Percentiles rank a stretch among this genome's conserved stretches.
Conservation (phyloP, 352 stramenopile species). For the Peronospora tabacina region DNA sequence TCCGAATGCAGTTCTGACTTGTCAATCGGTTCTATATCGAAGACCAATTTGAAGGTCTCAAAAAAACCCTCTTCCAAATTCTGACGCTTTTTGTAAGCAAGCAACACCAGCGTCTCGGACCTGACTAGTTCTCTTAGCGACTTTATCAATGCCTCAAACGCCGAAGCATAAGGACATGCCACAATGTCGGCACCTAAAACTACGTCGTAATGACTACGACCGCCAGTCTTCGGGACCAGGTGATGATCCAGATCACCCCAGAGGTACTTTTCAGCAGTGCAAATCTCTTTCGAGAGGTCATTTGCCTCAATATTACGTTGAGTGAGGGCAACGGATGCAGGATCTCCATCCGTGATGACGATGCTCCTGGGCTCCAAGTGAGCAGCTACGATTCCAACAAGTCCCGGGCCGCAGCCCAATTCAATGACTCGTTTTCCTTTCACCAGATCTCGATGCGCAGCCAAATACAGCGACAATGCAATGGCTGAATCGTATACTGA, state of each 20-base stretch:
- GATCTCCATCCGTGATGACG: constrained; percentile 66
- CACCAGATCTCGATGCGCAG: constrained; percentile 42
- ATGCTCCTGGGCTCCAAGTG: constrained; percentile 40
- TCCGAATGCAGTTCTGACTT: constrained; percentile 48
- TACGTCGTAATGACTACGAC: constrained; percentile 44
- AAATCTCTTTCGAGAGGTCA: constrained; percentile 13
- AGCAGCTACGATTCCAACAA: constrained; percentile 62
- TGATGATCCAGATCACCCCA: constrained; percentile 44
- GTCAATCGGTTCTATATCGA: constrained; percentile 38
- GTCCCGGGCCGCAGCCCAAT: constrained; percentile 61
- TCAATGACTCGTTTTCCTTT: constrained; percentile 56
- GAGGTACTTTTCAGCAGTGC: constrained; percentile 40
- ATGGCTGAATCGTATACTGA: constrained; percentile 79
- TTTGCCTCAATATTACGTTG: constrained; percentile 43
- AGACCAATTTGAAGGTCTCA: constrained; percentile 36
- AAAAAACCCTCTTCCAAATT: constrained; percentile 65
- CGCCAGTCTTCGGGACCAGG: constrained; percentile 16
- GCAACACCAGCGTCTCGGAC: constrained; percentile 40
- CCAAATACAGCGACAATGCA: constrained; percentile 71
- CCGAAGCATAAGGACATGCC: constrained; percentile 66
- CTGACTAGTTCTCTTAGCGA: constrained; percentile 42
- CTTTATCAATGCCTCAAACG: constrained; percentile 52
- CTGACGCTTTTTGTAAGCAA: constrained; percentile 75
- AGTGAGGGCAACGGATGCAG: constrained; percentile 55
- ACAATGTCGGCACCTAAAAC: constrained; percentile 78